Evolutionary conservation across 2,329 filamentous ascomycete species (phyloP).

Genomic region (Trichoderma sp.): DNA sequence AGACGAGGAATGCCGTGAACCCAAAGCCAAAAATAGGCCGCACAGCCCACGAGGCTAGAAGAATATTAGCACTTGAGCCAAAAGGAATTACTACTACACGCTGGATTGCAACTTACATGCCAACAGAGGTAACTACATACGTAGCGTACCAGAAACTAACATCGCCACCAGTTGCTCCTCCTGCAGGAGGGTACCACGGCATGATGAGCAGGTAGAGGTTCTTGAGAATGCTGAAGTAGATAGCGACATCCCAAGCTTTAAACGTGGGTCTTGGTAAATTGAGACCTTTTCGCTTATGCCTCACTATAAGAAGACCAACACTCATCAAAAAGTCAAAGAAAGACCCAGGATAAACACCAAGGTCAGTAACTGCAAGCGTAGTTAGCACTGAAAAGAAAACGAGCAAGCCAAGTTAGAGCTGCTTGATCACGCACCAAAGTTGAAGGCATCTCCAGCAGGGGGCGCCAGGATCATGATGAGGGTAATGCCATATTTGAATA

Average conservation of each 20-base stretch:
- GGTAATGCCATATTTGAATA: conserved; percentile 59
- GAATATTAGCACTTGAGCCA: neutral
- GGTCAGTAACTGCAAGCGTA: conserved; percentile 55
- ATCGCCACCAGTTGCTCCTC: conserved; percentile 60
- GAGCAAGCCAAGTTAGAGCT: neutral
- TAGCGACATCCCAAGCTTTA: conserved; percentile 57
- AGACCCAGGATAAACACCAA: conserved; percentile 59
- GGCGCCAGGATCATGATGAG: conserved; percentile 61
- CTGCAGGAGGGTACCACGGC: conserved; percentile 70
- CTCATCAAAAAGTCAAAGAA: conserved; percentile 61
- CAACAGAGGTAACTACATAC: conserved; percentile 66
- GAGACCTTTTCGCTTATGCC: conserved; percentile 54
- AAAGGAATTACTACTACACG: neutral
- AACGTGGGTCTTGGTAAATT: conserved; percentile 55
- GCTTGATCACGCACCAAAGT: conserved; percentile 49
- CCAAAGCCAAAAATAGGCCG: conserved; percentile 60
- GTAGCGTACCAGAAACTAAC: conserved; percentile 76
- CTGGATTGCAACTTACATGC: conserved; percentile 51
- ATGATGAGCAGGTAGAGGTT: conserved; percentile 66
- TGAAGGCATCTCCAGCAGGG: conserved; percentile 65
- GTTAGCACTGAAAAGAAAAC: conserved; percentile 21
- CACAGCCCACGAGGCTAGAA: conserved; percentile 53
- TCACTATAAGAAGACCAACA: conserved; percentile 59
- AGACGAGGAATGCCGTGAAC: conserved; percentile 56
- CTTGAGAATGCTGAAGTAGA: conserved; percentile 61